Base-by-base conservation (phyloP, 1,139 yeast genomes). In the Blastobotrys raffinosifermentans region DNA sequence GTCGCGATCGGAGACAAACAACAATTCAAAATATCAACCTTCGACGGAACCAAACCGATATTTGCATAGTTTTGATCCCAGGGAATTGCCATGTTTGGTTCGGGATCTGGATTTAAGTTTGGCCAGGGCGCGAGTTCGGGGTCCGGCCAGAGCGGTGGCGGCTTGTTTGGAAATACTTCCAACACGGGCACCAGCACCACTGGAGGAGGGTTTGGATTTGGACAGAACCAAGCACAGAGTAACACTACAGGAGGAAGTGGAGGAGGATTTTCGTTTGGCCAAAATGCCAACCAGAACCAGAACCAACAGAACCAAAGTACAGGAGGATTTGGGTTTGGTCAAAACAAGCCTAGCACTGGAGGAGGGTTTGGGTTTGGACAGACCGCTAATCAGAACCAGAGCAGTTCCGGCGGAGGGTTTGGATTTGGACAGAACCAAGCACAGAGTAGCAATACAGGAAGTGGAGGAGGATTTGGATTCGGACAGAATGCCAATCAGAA, bases 141-240 rank as follows among this genome's bases (percentile, higher is more conserved):
- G 21, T 19, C 21, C 14, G 31, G 13, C 20, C 18, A 26, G 10
- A 33, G 32, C 41, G 34, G 43, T 8, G 41, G 42, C 7, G 41
- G 41, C 4, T 11, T 40, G 31, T 43, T 43, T 33, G 48, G 48
- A 16, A 20, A 15, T 27, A 16, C 19, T n/a, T 18, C 33, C 3
- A 32, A 31, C n/a, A 21, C 31, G n/a, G 26, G 20, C 19, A n/a
- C 32, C 14, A 38, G n/a, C 13, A 19, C 34, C 4, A 11, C 17
- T 20, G 25, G 25, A 4, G 19, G 26, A 13, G 15, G 15, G 11
- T 8, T 22, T 7, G 20, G 13, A 8, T 19, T 14, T 25, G 27
- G 23, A 20, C n/a, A 41, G 26, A 47, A 47, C 36, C 50, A 56
- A 11, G 10, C 16, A n/a, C 14, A 4, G 4, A 29, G 23, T 11